These are phyloP conservation scores for Xylaria sp. DNA, from an alignment of 2,329 filamentous ascomycete genomes.

Conservation along the genomic window DNA sequence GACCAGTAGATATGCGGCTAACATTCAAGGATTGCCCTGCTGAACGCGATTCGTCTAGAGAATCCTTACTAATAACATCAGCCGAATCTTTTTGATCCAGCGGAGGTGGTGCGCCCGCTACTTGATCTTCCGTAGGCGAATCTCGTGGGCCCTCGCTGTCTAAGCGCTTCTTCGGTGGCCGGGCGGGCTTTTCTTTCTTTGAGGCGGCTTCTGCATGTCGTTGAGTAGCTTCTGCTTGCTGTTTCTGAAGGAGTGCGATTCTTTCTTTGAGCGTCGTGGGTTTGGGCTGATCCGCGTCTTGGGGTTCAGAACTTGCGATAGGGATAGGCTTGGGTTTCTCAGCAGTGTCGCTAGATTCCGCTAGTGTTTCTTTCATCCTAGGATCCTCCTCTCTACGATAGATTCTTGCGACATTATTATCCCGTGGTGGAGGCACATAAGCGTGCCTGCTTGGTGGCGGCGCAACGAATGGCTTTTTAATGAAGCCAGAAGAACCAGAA, in stretches of 20 bases:
- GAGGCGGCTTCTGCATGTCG: conserved; percentile 79
- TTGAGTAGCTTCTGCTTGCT: conserved; percentile 89
- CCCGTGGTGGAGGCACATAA: conserved; percentile 81
- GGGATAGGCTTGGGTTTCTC: conserved; percentile 72
- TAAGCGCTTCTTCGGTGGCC: conserved; percentile 72
- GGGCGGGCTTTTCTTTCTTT: conserved; percentile 90
- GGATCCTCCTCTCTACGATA: conserved; percentile 92
- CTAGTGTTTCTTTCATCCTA: conserved; percentile 71
- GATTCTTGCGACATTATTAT: conserved; percentile 75
- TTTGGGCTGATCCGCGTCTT: conserved; percentile 84
- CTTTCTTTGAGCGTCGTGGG: conserved; percentile 93
- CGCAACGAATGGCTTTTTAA: conserved; percentile 97
- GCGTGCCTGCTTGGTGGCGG: conserved; percentile 93
- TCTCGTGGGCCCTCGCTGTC: conserved; percentile 57
- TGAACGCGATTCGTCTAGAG: conserved; percentile 60
- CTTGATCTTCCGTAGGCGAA: conserved; percentile 48
- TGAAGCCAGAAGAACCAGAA: conserved; percentile 72
- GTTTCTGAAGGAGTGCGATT: conserved; percentile 91
- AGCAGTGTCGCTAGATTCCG: conserved; percentile 72
- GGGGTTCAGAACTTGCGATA: conserved; percentile 56
- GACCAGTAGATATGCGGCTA: conserved; percentile 64
- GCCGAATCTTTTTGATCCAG: conserved; percentile 60
- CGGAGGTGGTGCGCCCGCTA: conserved; percentile 49
- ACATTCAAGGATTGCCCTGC: conserved; percentile 55
- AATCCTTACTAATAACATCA: conserved; percentile 60